Base-by-base conservation (phyloP, 768 basidiomycete genomes). In the Suillus luteus region DNA sequence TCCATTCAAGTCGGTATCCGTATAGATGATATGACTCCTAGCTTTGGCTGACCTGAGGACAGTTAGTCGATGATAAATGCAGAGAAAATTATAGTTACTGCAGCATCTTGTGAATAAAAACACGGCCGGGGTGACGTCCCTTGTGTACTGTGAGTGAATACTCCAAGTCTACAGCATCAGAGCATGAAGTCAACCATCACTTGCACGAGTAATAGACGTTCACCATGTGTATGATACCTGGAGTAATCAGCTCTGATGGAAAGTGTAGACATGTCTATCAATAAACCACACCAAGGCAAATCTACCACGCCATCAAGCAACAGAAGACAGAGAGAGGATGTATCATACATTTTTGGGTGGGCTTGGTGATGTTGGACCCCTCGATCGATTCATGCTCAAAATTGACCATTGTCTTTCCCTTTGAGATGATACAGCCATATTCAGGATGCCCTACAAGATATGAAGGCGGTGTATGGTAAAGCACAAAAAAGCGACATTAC, bases 281-380 rank as follows among this genome's bases (percentile, higher is more conserved):
- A 71, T 66, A 89, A 84, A 2, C 96, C 97, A 77, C 97, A 99
- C 91, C 95, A 99, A 1, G 94, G 90, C 72, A 99, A 99, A 48
- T 79, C 95, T 95, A 66, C 8, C 4, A 22, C 1, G 5, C 22
- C 35, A n/a, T 37, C 54, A 55, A 55, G n/a, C n/a, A 55, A 37
- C 6, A n/a, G 9, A 12, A 22, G 6, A 22, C 12, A 2, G 44
- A 2, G 19, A 27, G 27, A 63, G 11, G 40, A 7, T 37, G 38
- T 62, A 27, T 2, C 65, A 66, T 72, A 81, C 85, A 71, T 75
- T 73, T 75, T 64, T 83, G 81, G 37, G 73, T 72, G 1, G 82
- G 80, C 58, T 80, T 79, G 7, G 81, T 80, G n/a, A 85, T 79
- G 66, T 85, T 88, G 70, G 83, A 77, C 27, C 86, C 73, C 65